phyloP scores from a whole-genome alignment of 2,329 filamentous ascomycete species.

The Talaromyces verruculosus region DNA sequence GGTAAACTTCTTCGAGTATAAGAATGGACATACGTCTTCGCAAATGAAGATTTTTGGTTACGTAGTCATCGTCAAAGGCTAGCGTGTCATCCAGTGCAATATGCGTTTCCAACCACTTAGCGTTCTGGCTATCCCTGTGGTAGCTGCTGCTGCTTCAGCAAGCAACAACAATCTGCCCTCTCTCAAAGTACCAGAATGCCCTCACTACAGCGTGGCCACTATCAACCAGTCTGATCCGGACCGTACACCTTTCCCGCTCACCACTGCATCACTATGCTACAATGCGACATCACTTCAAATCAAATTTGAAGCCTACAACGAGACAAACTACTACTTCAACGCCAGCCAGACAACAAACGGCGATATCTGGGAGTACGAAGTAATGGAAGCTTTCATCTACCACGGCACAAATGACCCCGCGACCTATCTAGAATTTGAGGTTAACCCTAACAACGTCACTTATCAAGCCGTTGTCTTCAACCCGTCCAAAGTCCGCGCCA shows the following conservation, averaged over 20 bases:
- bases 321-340: constrained; percentile 21
- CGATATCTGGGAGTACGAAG: constrained; percentile 22
- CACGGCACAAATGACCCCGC: constrained; percentile 20
- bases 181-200: constrained; percentile 18
- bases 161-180: neutral
- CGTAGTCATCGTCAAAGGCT: neutral
- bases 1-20: neutral
- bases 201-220: constrained; percentile 6
- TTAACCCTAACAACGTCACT: constrained; percentile 20
- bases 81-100: neutral
- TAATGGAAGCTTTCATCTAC: constrained; percentile 21
- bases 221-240: constrained; percentile 20
- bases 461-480: constrained; percentile 21
- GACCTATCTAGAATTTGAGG: constrained; percentile 20
- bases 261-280: constrained; percentile 16
- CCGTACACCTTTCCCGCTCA: constrained; percentile 11
- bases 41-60: no score
- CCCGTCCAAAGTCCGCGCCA: constrained; percentile 15
- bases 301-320: constrained; percentile 15
- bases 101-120: constrained; percentile 4
- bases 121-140: neutral
- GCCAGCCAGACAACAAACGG: constrained; percentile 18
- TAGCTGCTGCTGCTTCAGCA: constrained; percentile 7
- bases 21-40: neutral
- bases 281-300: constrained; percentile 14